Evolutionary conservation across 345 rosid species (phyloP).

Genomic region (Camelina laxa): DNA sequence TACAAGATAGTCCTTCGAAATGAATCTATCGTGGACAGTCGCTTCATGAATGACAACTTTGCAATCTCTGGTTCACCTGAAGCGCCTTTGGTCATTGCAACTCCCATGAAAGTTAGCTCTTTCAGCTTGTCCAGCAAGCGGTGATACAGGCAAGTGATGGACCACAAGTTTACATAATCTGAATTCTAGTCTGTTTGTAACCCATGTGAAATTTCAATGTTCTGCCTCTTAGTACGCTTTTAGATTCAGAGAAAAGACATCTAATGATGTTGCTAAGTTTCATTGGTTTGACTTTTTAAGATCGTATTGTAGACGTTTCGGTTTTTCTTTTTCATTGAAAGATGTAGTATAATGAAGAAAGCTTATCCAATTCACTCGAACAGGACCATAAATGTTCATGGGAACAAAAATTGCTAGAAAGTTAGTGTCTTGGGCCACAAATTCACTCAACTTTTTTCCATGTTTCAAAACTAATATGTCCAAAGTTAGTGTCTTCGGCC

Average conservation of each 20-base stretch:
- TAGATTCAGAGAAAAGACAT: slow-evolving; percentile 26
- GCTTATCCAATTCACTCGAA: background rate
- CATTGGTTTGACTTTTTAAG: slow-evolving; percentile 19
- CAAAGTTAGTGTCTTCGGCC: background rate
- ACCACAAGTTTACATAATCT: slow-evolving; percentile 4
- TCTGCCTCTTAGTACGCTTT: slow-evolving; percentile 30
- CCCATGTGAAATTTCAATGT: slow-evolving; percentile 10
- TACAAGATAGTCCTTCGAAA: slow-evolving; percentile 87
- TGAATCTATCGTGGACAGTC: slow-evolving; percentile 92
- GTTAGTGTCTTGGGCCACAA: too few species aligned
- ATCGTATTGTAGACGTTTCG: slow-evolving; percentile 9
- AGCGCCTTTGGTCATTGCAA: slow-evolving; percentile 98
- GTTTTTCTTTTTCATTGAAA: background rate
- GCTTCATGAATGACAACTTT: slow-evolving; percentile 98
- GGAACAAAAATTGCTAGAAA: background rate
- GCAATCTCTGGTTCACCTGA: slow-evolving; percentile 91
- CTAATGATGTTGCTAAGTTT: slow-evolving; percentile 22
- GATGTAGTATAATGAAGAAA: slow-evolving; percentile 19
- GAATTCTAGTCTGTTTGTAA: slow-evolving; percentile 35
- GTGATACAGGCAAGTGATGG: slow-evolving; percentile 43
- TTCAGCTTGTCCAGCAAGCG: slow-evolving; percentile 92
- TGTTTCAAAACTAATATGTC: background rate
- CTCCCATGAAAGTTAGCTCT: slow-evolving; percentile 94
- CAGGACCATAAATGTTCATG: too few species aligned
- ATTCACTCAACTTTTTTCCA: background rate